phyloP scores from a whole-genome alignment of 139 green algal genomes.

The Picochlorum costavermella region DNA sequence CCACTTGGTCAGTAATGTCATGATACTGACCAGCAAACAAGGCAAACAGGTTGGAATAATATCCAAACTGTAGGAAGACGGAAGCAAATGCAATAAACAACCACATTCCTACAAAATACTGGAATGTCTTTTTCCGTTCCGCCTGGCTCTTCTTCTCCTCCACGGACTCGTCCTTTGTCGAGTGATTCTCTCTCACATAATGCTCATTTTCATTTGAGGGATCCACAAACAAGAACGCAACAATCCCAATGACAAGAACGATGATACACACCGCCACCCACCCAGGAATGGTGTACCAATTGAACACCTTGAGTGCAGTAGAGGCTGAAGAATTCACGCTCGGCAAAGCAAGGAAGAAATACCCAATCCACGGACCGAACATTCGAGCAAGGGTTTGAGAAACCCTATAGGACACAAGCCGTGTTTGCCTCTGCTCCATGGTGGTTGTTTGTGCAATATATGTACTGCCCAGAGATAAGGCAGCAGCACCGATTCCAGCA shows the following conservation, averaged over 20 bases:
- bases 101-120: background rate
- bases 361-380: constrained; percentile 24
- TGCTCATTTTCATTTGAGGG: constrained; percentile 29
- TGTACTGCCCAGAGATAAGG: constrained; percentile 15
- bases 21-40: constrained; percentile 32
- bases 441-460: constrained; percentile 29
- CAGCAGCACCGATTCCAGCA: constrained; percentile 14
- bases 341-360: constrained; percentile 27
- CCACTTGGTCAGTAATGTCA: constrained; percentile 5
- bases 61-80: constrained; percentile 3
- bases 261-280: constrained; percentile 17
- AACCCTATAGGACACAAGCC: constrained; percentile 21
- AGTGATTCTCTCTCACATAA: constrained; percentile 5
- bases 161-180: too few relatives aligned
- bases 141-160: too few relatives aligned
- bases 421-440: constrained; percentile 7
- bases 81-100: constrained; percentile 7
- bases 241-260: constrained; percentile 5
- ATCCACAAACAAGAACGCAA: constrained; percentile 16
- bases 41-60: constrained; percentile 23
- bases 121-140: background rate
- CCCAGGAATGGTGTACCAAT: constrained; percentile 33
- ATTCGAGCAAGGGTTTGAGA: constrained; percentile 20
- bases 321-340: constrained; percentile 8
- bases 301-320: constrained; percentile 25